Percentiles rank a stretch among this genome's conserved stretches.
phyloP scores from a whole-genome alignment of 768 basidiomycete species.

The Serendipita indica region DNA sequence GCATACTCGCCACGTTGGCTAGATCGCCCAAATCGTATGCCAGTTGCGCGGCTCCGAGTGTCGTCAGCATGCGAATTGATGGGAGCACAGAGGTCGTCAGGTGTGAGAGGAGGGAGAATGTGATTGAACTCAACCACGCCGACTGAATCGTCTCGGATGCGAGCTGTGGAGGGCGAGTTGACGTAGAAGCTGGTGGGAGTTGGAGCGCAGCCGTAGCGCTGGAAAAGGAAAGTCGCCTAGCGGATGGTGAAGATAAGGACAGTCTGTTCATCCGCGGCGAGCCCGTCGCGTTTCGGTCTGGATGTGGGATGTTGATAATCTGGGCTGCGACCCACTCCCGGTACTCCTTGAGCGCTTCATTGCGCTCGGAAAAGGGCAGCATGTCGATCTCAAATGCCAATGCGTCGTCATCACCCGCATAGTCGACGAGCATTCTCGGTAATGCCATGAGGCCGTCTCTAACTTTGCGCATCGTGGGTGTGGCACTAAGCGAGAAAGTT shows the following conservation, averaged over 20 bases:
- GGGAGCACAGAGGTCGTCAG: slow-evolving; percentile 61
- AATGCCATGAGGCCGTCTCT: slow-evolving; percentile 92
- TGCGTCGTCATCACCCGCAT: slow-evolving; percentile 72
- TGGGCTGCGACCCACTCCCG: slow-evolving; percentile 8
- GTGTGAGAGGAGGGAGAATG: slow-evolving; percentile 59
- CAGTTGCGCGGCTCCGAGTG: slow-evolving; percentile 66
- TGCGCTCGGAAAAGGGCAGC: slow-evolving; percentile 51
- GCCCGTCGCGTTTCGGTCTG: background rate
- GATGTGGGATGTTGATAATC: background rate
- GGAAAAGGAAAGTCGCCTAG: slow-evolving; percentile 24
- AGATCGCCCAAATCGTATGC: slow-evolving; percentile 79
- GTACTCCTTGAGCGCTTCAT: slow-evolving; percentile 21
- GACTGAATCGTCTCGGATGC: slow-evolving; percentile 72
- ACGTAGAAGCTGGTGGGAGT: background rate
- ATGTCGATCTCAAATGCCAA: slow-evolving; percentile 77
- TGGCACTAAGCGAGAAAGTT: slow-evolving; percentile 85
- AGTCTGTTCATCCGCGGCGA: background rate
- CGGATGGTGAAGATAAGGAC: slow-evolving; percentile 27
- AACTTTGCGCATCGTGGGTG: slow-evolving; percentile 71
- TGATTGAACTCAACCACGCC: slow-evolving; percentile 86
- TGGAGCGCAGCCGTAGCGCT: slow-evolving; percentile 17
- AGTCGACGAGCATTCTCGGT: slow-evolving; percentile 85
- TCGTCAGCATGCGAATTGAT: slow-evolving; percentile 44
- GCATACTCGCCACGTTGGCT: slow-evolving; percentile 73
- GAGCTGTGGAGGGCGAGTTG: slow-evolving; percentile 21